Evolutionary conservation across 306 rosid genomes (phyloP), one percentile per base, ranked within the genome.

Genomic region (Luffa aegyptiaca): DNA sequence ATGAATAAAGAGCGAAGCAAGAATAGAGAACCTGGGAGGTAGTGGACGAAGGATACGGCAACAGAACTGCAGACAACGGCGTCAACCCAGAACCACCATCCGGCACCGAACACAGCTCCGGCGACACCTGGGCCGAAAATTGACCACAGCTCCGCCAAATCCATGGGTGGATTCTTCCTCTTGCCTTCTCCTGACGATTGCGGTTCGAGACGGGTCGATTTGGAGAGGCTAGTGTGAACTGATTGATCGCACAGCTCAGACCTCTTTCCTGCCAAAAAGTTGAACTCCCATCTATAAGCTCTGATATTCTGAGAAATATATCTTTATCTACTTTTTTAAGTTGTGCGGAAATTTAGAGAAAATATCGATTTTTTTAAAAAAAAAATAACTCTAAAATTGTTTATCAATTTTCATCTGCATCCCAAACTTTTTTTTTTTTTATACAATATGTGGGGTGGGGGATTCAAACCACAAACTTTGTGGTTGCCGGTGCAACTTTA

Each of bases 81-180:
- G 83, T 95, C 99, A 1, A 93, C 89, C 99, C 99, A 95, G 86
- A 95, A 91, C 99, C 99, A 93, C 99, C 99, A 95, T 5, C 97
- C 99, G 71, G 94, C 90, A 45, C 97, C 99, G 80, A 95, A 95
- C 46, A 95, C 84, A 2, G 93, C 96, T 7, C 99, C 99, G 3
- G 99, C 91, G 42, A 95, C 86, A 8, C 97, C 99, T 10, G 99
- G 96, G 70, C 99, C 99, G 76, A 95, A 95, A 85, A 95, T 93
- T 45, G 93, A 97, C 99, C 99, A 91, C 31, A 93, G 46, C 85
- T 95, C 99, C 78, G 80, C 12, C 49, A 95, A 84, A 85, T 95
- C 99, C 99, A 95, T 87, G 35, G 80, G 72, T 13, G 65, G 36
- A 1, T 20, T 44, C 44, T 82, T 46, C 35, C 49, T 65, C 49